Evolutionary conservation across 305 asterid genomes (phyloP), one percentile per base, ranked within the genome.

Genomic region (Andrographis paniculata): DNA sequence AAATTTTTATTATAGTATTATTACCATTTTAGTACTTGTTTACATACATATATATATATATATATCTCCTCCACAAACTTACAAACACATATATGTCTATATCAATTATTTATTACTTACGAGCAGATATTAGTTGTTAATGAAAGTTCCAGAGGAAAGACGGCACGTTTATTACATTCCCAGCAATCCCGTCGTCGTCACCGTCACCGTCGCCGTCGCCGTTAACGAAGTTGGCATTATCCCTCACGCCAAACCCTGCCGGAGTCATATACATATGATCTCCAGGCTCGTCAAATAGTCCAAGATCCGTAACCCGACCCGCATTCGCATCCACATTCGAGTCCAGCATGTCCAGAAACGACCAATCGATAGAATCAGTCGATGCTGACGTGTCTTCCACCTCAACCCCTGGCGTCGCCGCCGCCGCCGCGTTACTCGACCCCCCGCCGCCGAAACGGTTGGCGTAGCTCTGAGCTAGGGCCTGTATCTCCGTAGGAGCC

Each of bases 401-500:
- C 8, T 3, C 8, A 8, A 24, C 8, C 30, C 57, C 19, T 20
- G n/a, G n/a, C 44, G 20, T 49, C 16, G 50, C 39, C 23, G 41
- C 60, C 2, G 16, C 46, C 23, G 63, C 31, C 60, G 13, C 44
- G n/a, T 6, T 17, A 42, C 14, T 28, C 42, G 19, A 1, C 30
- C 41, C 39, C 42, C 9, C 0, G 30, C 55, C 48, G 42, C 24
- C 1, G 47, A 9, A 33, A 35, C 17, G 48, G 21, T 56, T 71
- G 1, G 68, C 79, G n/a, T 55, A 69, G 50, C 48, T 62, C 28
- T 76, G 78, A 7, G 87, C 87, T 1, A 69, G 61, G 12, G 64
- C 44, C 31, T 66, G 82, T 9, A 78, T 74, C 43, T 69, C 53
- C 0, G 63, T 48, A 1, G 71, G 74, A 0, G 66, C 17, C n/a